phyloP scores from a whole-genome alignment of 2,329 filamentous ascomycete species.

The Amesomyces nigricolor region DNA sequence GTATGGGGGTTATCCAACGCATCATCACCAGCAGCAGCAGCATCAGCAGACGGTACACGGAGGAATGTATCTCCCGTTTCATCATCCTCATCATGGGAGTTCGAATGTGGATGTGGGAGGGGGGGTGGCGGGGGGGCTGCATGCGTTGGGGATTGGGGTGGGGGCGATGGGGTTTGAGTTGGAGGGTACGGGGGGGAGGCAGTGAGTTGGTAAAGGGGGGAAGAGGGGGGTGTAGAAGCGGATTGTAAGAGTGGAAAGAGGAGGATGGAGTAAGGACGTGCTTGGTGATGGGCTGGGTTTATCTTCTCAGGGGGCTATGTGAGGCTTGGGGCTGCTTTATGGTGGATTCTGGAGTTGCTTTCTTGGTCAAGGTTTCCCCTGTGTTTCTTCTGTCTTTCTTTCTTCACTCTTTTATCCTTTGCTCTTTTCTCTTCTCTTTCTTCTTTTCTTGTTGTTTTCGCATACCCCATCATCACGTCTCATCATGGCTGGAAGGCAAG shows the following conservation, averaged over 20 bases:
- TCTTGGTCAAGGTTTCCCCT: not conserved
- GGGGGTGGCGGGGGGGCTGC: not conserved
- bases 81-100: not conserved
- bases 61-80: slow-evolving; percentile 8
- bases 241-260: too few species aligned
- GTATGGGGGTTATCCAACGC: not conserved
- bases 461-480: not conserved
- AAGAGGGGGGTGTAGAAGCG: too few species aligned
- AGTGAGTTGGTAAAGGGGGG: not conserved
- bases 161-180: not conserved
- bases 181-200: not conserved
- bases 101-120: not conserved
- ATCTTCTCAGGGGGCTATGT: too few species aligned
- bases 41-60: not conserved
- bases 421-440: not conserved
- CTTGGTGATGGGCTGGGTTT: too few species aligned
- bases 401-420: too few species aligned
- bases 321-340: too few species aligned
- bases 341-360: not conserved
- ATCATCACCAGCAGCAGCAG: slow-evolving; percentile 4
- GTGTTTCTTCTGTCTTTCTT: not conserved
- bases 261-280: too few species aligned
- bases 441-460: not conserved
- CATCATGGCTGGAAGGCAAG: not conserved
- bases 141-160: not conserved